Evolutionary conservation across 306 rosid genomes (phyloP).

Genomic region (Lotus japonicus): DNA sequence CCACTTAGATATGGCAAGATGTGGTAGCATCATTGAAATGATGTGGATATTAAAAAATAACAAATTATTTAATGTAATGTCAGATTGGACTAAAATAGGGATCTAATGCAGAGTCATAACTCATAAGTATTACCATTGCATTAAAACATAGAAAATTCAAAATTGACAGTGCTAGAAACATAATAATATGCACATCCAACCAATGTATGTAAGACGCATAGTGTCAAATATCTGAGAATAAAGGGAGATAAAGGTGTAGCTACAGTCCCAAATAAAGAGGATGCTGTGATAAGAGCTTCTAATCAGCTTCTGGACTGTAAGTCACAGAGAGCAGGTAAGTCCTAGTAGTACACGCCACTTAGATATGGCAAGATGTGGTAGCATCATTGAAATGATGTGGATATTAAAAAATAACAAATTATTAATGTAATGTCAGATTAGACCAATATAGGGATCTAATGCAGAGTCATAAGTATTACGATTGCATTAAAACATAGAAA

Average conservation of each 20-base stretch:
- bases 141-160: not conserved
- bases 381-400: not conserved
- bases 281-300: not conserved
- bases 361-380: not conserved
- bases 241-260: not conserved
- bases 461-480: not conserved
- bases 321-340: not conserved
- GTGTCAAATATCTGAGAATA: slow-evolving; percentile 4
- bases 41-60: not conserved
- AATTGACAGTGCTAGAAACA: not conserved
- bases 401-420: not conserved
- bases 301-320: not conserved
- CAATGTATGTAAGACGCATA: not conserved
- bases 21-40: not conserved
- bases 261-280: not conserved
- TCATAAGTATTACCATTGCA: not conserved
- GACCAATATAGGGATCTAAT: not conserved
- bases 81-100: not conserved
- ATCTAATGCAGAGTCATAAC: not conserved
- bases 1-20: not conserved
- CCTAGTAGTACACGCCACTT: too few relatives aligned
- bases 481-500: not conserved
- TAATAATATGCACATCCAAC: not conserved
- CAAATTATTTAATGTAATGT: not conserved
- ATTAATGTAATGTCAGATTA: not conserved